A percentile compares a stretch with the other conserved stretches of the same genome.
Evolutionary conservation across 192 early-diverging fungal genomes (phyloP).

Genomic region (Diversispora eburnea): DNA sequence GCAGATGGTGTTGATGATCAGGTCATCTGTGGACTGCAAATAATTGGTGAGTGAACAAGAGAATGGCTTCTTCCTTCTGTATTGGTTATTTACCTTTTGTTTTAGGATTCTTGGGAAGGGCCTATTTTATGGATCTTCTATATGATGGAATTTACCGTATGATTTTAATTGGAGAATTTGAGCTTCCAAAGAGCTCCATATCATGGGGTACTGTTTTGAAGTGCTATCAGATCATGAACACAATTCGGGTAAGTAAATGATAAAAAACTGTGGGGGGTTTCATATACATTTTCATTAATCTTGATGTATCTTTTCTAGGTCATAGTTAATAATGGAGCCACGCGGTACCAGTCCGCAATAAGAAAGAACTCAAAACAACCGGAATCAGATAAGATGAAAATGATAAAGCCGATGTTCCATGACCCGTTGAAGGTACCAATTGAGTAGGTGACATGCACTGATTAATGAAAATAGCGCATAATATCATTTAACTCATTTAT

Average conservation of each 20-base stretch:
- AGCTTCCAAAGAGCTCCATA: slow-evolving; percentile 16
- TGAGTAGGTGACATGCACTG: too few species aligned
- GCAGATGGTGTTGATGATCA: slow-evolving; percentile 18
- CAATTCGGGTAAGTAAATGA: slow-evolving; percentile 17
- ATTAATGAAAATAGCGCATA: too few species aligned
- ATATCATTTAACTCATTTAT: too few species aligned
- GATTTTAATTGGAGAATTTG: slow-evolving; percentile 26
- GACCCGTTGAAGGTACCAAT: slow-evolving; percentile 21
- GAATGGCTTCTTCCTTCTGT: not conserved
- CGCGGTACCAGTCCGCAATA: slow-evolving; percentile 7
- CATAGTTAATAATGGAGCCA: slow-evolving; percentile 12
- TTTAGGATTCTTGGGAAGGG: slow-evolving; percentile 25
- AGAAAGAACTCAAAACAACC: slow-evolving; percentile 18
- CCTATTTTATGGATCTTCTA: slow-evolving; percentile 19
- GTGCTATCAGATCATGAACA: slow-evolving; percentile 29
- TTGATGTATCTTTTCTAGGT: slow-evolving; percentile 13
- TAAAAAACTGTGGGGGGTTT: not conserved
- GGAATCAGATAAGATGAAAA: slow-evolving; percentile 16
- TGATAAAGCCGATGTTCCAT: slow-evolving; percentile 24
- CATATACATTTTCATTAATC: not conserved
- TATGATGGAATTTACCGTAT: slow-evolving; percentile 23
- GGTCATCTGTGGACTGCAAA: slow-evolving; percentile 21
- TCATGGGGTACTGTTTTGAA: slow-evolving; percentile 26
- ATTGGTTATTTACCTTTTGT: slow-evolving; percentile 17
- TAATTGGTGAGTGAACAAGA: slow-evolving; percentile 15